Base-by-base conservation (phyloP, 176 grass and related monocot species). In the Carex kokanica region DNA sequence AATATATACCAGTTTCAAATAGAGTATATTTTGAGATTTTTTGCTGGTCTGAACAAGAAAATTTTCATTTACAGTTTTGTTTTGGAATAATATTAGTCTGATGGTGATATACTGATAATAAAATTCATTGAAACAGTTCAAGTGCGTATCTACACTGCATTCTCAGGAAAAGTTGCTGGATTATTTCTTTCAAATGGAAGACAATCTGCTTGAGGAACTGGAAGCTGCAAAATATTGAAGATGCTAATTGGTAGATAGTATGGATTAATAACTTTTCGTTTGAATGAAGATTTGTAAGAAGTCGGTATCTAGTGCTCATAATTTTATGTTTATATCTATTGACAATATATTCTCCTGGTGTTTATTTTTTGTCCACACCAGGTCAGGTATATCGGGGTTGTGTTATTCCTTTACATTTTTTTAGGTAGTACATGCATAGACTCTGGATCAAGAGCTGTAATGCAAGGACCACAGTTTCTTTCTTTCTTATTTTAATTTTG, bases 91-190 rank as follows among this genome's bases (percentile, higher is more conserved):
- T 86, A 27, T 21, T 23, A 80, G 60, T 75, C 8, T 75, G 79
- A 18, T 34, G 69, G 65, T 93, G 81, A 6, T 4, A 38, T 5
- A 6, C 36, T 38, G 36, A 86, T 62, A 71, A 79, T 82, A 38
- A 20, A 69, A 82, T 82, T 63, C 0, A 88, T 41, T 90, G 69
- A 25, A 56, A 85, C 89, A 97, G 94, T 97, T 90, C 89, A 88
- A 97, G 78, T 88, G 45, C 24, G 94, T 94, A 25, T 92, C 89
- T 7, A 69, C 43, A 2, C 83, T 97, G 75, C 88, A 88, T 54
- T 45, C 94, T 52, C 78, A 79, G 27, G 78, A 79, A 6, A 78
- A 79, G 63, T 89, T 97, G 49, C 88, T 91, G 29, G 14, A 8
- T 0, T 81, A 15, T 36, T 81, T 36, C 57, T 81, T 62, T 64